phyloP scores from a whole-genome alignment of 2,329 filamentous ascomycete species.

The Ascochyta koolunga region DNA sequence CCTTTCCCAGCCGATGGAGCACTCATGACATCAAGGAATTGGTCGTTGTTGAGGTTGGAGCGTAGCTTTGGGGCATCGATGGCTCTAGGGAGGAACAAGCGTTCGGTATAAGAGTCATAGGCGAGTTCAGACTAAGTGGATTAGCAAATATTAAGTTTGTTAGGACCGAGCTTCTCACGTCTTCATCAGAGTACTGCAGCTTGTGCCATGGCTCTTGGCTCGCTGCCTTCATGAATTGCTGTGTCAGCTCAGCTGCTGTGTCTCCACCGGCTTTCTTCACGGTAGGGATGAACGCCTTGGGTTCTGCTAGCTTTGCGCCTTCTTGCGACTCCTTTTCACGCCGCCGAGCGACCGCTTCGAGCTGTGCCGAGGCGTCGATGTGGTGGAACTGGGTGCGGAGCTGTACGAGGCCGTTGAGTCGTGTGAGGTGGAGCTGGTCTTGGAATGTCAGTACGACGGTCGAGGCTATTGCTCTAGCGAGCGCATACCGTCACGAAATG shows the following conservation, averaged over 20 bases:
- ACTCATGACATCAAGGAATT: constrained; percentile 69
- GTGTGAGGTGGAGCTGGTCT: constrained; percentile 88
- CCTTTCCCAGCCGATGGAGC: constrained; percentile 53
- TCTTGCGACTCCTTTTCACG: constrained; percentile 55
- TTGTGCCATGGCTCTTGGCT: constrained; percentile 83
- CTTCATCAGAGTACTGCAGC: constrained; percentile 82
- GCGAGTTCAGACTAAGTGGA: constrained; percentile 64
- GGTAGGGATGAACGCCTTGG: constrained; percentile 83
- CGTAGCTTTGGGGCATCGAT: constrained; percentile 56
- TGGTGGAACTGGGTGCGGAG: constrained; percentile 92
- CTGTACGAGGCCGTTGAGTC: constrained; percentile 81
- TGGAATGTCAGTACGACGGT: constrained; percentile 13
- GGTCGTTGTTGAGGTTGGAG: constrained; percentile 61
- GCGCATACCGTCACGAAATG: constrained; percentile 78
- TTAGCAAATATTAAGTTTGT: constrained; percentile 3
- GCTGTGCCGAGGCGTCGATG: constrained; percentile 81
- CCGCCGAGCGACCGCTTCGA: constrained; percentile 60
- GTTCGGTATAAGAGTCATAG: constrained; percentile 77
- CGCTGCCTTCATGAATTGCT: constrained; percentile 75
- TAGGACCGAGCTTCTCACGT: constrained; percentile 51
- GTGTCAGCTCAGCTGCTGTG: constrained; percentile 71
- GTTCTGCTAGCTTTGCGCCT: constrained; percentile 57
- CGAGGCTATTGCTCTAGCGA: too few relatives aligned
- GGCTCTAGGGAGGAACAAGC: constrained; percentile 64
- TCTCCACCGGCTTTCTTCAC: constrained; percentile 77